Evolutionary conservation across 192 early-diverging fungal species (phyloP), one percentile per base, ranked within the genome.

Genomic region (Martensiomyces pterosporus): DNA sequence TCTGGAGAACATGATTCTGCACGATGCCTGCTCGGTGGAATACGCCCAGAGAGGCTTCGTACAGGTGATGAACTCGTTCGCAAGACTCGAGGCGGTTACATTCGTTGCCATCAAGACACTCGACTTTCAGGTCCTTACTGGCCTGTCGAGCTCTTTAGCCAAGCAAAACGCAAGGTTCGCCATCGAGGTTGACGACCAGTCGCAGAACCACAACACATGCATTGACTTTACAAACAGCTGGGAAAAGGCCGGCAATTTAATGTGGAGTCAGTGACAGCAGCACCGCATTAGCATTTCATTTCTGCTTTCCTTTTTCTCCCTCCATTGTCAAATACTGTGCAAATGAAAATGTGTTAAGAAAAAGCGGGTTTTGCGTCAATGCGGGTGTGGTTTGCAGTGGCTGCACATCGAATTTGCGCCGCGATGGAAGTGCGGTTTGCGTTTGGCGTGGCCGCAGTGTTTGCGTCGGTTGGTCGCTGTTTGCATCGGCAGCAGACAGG

Each of bases 31-130:
- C 55, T 50, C 53, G 7, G 56, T 54, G 9, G 61, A 61, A 29
- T 73, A 58, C 55, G 61, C 66, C 14, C 60, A 61, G 6, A 50
- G 52, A 18, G 64, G 70, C 50, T 73, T 62, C 63, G 62, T 73
- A 21, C 49, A 73, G 58, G 45, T 65, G 9, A 53, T 73, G 36
- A 73, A 61, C 47, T 44, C 55, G 14, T 52, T 73, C 40, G 22
- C 41, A 2, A 39, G 50, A 24, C 63, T 73, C 9, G 49, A 32
- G 2, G 15, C 62, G 7, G 63, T 66, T 18, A 61, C 58, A 12
- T 52, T 73, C 46, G 63, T 73, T 9, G 63, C 70, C 1, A 57
- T 41, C 23, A 55, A 55, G 12, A 57, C 53, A 39, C 63, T 62
- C 1, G 70, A 65, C 27, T 22, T 56, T n/a, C n/a, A n/a, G n/a